phyloP scores from a whole-genome alignment of 257 asterid species.

The Sherardia arvensis region DNA sequence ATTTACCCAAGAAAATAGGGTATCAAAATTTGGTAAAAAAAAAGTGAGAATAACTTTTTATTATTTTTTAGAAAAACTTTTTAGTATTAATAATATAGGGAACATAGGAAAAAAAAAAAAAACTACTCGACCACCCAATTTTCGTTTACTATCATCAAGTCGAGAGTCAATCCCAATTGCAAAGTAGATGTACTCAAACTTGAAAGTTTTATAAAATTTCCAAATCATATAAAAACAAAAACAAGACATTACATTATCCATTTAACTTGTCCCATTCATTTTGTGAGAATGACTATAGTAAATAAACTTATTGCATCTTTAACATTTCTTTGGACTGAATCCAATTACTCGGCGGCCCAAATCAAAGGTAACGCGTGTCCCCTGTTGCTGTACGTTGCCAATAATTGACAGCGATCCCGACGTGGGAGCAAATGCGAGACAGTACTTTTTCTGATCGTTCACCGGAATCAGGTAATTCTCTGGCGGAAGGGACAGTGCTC shows the following conservation, averaged over 20 bases:
- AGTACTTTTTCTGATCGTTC: constrained; percentile 38
- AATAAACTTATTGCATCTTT: background rate
- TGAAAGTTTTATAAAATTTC: background rate
- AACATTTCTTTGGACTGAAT: constrained; percentile 72
- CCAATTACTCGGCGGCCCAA: constrained; percentile 44
- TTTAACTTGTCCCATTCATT: background rate
- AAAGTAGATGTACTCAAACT: no score
- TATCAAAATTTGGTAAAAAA: no score
- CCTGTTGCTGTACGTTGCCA: constrained; percentile 85
- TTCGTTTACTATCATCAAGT: no score
- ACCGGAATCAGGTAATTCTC: constrained; percentile 59
- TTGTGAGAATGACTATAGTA: background rate
- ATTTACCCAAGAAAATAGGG: no score
- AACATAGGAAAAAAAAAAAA: no score
- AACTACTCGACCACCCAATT: no score
- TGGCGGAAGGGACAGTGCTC: constrained; percentile 36
- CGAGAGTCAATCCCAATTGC: no score
- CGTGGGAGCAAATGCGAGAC: constrained; percentile 69
- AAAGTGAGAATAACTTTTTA: no score
- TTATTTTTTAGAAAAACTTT: no score
- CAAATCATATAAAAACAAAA: background rate
- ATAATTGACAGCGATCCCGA: constrained; percentile 48
- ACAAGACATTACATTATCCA: background rate
- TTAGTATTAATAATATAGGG: no score
- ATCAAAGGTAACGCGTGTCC: constrained; percentile 70